Evolutionary conservation across 208 protist species (phyloP).

Genomic region (Sergeia podlipaevii): DNA sequence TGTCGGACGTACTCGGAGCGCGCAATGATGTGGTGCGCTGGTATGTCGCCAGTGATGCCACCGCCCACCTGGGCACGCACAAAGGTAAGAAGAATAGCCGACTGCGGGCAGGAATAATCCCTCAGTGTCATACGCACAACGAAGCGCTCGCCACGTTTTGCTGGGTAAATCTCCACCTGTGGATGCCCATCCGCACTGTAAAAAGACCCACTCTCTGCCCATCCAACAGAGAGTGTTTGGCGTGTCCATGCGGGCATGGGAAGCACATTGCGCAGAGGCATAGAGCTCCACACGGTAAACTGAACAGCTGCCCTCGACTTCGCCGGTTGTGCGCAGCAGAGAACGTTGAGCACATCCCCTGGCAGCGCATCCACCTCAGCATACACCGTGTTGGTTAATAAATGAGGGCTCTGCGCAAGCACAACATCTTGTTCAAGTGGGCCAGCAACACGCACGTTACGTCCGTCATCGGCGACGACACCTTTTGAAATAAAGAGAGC

Average conservation of each 20-base stretch:
- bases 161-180: constrained; percentile 73
- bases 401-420: constrained; percentile 33
- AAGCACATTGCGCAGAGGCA: constrained; percentile 26
- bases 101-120: constrained; percentile 42
- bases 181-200: constrained; percentile 70
- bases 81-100: constrained; percentile 70
- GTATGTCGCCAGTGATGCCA: constrained; percentile 51
- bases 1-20: constrained; percentile 72
- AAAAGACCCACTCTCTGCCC: constrained; percentile 60
- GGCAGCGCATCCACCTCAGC: constrained; percentile 13
- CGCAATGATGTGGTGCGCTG: constrained; percentile 30
- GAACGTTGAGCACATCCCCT: constrained; percentile 40
- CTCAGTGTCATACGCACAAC: constrained; percentile 57
- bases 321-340: constrained; percentile 46
- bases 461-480: constrained; percentile 14
- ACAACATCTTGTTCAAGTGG: constrained; percentile 19
- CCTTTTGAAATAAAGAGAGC: constrained; percentile 21
- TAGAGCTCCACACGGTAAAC: constrained; percentile 61
- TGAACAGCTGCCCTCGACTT: constrained; percentile 27
- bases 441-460: constrained; percentile 27
- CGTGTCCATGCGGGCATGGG: constrained; percentile 55
- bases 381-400: constrained; percentile 34
- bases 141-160: constrained; percentile 36
- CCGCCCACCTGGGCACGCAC: constrained; percentile 39
- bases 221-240: constrained; percentile 35